phyloP scores from a whole-genome alignment of 225 moss, liverwort and hornwort species.

The Asterella californica region DNA sequence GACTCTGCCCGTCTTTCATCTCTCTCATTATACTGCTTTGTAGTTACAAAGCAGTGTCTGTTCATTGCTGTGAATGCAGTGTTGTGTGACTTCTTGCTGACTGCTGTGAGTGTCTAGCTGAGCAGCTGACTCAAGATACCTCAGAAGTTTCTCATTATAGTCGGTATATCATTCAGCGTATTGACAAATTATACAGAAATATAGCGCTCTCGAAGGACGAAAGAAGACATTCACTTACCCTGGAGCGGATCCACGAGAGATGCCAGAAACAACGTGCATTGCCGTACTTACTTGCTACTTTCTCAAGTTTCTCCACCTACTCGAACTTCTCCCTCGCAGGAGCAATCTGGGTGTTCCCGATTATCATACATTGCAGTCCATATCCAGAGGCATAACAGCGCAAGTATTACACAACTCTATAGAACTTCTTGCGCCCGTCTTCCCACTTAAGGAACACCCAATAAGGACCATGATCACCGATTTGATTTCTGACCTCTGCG shows the following conservation, averaged over 20 bases:
- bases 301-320: slow-evolving; percentile 82
- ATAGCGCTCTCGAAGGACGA: background rate
- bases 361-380: slow-evolving; percentile 79
- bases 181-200: background rate
- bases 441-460: background rate
- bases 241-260: slow-evolving; percentile 75
- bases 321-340: slow-evolving; percentile 90
- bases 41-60: no score
- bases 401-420: background rate
- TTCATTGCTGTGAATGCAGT: no score
- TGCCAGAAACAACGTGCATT: slow-evolving; percentile 70
- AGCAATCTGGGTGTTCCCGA: slow-evolving; percentile 96
- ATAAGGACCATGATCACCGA: slow-evolving; percentile 3
- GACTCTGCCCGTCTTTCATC: no score
- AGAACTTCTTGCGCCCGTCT: background rate
- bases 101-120: no score
- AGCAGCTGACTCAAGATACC: no score
- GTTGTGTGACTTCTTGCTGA: no score
- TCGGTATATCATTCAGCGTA: background rate
- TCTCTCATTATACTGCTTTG: no score
- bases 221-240: slow-evolving; percentile 35
- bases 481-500: slow-evolving; percentile 92
- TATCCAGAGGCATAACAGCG: background rate
- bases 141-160: no score
- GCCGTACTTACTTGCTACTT: no score